phyloP scores from a whole-genome alignment of 2,329 filamentous ascomycete species.

The Cladosporium halotolerans region DNA sequence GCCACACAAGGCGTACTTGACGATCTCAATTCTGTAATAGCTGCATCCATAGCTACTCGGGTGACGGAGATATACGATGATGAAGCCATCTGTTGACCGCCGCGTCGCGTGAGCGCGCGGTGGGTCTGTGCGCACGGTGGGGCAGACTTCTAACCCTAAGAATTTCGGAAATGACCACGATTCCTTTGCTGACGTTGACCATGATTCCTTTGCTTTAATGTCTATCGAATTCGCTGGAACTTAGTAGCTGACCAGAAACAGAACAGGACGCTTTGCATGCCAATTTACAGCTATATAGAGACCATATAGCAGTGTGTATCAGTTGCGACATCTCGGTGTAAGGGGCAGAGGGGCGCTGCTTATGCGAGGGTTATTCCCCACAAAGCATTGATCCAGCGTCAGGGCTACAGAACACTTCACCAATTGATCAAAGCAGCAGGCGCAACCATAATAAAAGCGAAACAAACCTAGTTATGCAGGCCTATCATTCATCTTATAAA shows the following conservation, averaged over 20 bases:
- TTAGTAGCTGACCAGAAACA: background rate
- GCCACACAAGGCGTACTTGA: background rate
- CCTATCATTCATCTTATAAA: background rate
- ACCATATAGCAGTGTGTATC: background rate
- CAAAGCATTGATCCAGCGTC: background rate
- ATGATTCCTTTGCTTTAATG: background rate
- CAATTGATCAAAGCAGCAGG: background rate
- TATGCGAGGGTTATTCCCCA: slow-evolving; percentile 2
- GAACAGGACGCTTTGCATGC: background rate
- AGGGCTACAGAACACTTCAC: background rate
- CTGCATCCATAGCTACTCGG: background rate
- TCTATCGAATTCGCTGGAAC: background rate
- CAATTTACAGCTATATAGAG: background rate
- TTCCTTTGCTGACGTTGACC: slow-evolving; percentile 1
- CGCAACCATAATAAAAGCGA: slow-evolving; percentile 2
- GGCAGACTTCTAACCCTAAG: background rate
- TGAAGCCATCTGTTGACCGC: background rate
- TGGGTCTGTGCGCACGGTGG: background rate
- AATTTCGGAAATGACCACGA: slow-evolving; percentile 6
- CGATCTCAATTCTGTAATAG: background rate
- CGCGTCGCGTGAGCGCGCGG: background rate
- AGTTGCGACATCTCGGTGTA: background rate
- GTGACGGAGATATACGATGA: background rate
- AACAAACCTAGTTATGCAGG: slow-evolving; percentile 1
- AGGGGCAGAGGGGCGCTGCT: background rate